Conservation (phyloP, 2,329 filamentous ascomycete species). For the Cercospora sesami region DNA sequence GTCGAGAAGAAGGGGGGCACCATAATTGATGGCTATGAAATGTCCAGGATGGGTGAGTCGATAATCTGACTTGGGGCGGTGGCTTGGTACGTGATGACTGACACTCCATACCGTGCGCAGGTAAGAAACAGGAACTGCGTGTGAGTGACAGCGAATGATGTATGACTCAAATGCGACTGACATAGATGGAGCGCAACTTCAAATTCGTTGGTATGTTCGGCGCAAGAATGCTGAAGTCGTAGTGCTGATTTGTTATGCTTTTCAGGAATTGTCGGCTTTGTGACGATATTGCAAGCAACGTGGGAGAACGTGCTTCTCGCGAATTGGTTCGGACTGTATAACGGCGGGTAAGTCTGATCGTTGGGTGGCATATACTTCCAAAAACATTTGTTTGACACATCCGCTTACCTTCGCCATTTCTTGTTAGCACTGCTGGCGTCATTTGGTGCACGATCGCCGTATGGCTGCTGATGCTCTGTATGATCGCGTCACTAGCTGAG, state of each 20-base stretch:
- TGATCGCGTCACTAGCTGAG: slow-evolving; percentile 39
- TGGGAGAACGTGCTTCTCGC: slow-evolving; percentile 54
- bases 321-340: slow-evolving; percentile 36
- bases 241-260: neutral
- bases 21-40: slow-evolving; percentile 45
- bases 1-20: slow-evolving; percentile 35
- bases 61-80: neutral
- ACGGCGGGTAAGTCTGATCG: slow-evolving; percentile 17
- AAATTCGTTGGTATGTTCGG: slow-evolving; percentile 19
- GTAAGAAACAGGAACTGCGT: slow-evolving; percentile 53
- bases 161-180: neutral
- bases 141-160: slow-evolving; percentile 28
- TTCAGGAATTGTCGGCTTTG: slow-evolving; percentile 53
- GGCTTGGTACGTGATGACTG: neutral
- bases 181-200: slow-evolving; percentile 17
- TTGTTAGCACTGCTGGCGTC: slow-evolving; percentile 21
- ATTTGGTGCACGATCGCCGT: slow-evolving; percentile 39
- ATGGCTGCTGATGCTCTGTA: slow-evolving; percentile 37
- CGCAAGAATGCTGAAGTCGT: neutral
- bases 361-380: neutral
- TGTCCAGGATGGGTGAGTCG: slow-evolving; percentile 47
- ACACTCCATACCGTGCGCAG: neutral
- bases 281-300: slow-evolving; percentile 55
- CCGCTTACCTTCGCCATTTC: neutral
- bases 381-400: neutral